Conservation (phyloP, 2,329 filamentous ascomycete species). For the Fusarium dlaminii region DNA sequence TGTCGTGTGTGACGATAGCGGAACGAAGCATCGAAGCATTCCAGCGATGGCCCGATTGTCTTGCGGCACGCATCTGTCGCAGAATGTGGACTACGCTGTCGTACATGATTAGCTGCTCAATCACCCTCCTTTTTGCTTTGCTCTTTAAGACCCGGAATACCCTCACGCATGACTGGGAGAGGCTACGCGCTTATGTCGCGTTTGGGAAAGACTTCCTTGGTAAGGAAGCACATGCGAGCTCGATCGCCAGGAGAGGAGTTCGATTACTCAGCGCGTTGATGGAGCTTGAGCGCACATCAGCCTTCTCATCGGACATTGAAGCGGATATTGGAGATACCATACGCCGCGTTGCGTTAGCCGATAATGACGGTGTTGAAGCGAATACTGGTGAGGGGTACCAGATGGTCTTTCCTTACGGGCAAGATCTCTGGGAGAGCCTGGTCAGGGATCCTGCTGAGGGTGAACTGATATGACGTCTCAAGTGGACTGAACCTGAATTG, state of each 20-base stretch:
- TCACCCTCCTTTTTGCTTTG: background rate
- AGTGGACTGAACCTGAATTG: background rate
- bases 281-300: background rate
- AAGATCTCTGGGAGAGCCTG: background rate
- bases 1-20: background rate
- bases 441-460: background rate
- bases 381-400: background rate
- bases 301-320: background rate
- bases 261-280: background rate
- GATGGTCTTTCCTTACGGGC: background rate
- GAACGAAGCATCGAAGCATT: background rate
- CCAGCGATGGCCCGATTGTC: background rate
- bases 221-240: background rate
- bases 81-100: conserved; percentile 3
- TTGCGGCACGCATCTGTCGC: background rate
- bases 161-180: background rate
- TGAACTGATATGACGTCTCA: background rate
- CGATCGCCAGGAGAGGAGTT: background rate
- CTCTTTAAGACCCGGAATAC: background rate
- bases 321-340: background rate
- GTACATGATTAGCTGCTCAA: background rate
- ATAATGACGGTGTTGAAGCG: background rate
- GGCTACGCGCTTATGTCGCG: background rate
- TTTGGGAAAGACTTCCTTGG: background rate
- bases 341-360: background rate